Base-by-base conservation (phyloP, 441 rosid genomes). In the Populus trichocarpa region DNA sequence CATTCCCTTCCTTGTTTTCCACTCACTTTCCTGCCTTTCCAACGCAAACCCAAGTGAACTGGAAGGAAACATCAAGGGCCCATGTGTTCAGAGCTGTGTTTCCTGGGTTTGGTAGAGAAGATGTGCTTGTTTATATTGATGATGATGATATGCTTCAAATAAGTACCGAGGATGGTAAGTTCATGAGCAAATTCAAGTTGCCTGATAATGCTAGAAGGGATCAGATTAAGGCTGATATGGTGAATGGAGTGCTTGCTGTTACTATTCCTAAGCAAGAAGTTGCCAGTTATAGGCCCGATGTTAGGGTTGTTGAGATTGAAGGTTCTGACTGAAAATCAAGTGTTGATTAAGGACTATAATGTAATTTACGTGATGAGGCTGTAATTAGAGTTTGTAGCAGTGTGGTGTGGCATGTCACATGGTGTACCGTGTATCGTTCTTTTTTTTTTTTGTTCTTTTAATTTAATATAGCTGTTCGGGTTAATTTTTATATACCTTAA, bases 121-220 rank as follows among this genome's bases (percentile, higher is more conserved):
- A 86, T 70, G 86, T 88, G 75, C 70, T 89, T n/a, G 91, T 89
- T 70, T 84, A 79, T 73, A 83, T 90, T 0, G 95, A 90, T 10
- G 89, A 89, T 1, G 87, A 82, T 53, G 81, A 85, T n/a, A 76
- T 69, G 77, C 91, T 90, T 38, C 89, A 90, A 80, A 89, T 90
- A 14, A 85, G 89, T 70, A 81, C 79, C 0, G 85, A 82, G 75
- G 69, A 66, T 33, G 85, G 85, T 4, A 70, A 73, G 25, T 82
- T 82, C 32, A 57, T 70, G 85, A 82, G 80, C 66, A 63, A 26
- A 73, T 82, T 82, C 50, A 79, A 73, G 80, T 8, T 82, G 42
- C 85, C 85, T n/a, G 78, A 73, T 1, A 57, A 79, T 53, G 78
- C 78, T 5, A 73, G 8, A 38, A 76, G 82, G 36, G 80, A 76